These are phyloP conservation scores for Russula emetica DNA, from an alignment of 768 basidiomycete genomes.

Conservation along the genomic window DNA sequence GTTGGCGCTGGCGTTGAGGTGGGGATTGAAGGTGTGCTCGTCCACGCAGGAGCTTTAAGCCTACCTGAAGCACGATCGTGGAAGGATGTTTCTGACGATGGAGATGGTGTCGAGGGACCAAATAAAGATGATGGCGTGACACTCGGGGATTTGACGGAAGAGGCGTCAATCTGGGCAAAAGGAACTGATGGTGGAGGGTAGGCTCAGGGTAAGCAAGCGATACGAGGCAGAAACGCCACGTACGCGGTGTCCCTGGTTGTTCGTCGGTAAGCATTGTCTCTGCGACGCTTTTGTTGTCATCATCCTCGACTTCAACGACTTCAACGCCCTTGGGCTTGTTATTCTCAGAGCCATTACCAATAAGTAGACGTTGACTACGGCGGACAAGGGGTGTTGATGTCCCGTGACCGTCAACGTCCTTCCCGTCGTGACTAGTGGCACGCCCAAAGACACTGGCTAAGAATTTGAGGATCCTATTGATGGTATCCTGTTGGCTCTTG, in stretches of 20 bases:
- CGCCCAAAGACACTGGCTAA: conserved; percentile 87
- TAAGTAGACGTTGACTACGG: conserved; percentile 60
- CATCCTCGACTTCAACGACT: conserved; percentile 40
- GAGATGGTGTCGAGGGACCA: background rate
- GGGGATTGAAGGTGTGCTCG: background rate
- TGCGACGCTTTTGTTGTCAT: conserved; percentile 36
- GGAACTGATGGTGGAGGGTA: conserved; percentile 3
- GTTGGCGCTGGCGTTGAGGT: conserved; percentile 3
- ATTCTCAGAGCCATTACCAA: conserved; percentile 47
- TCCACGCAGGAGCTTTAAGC: conserved; percentile 9
- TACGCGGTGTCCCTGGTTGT: background rate
- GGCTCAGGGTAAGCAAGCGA: background rate
- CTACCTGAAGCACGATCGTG: conserved; percentile 8
- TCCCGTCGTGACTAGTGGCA: conserved; percentile 37
- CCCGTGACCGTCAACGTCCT: conserved; percentile 34
- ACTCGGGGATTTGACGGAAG: conserved; percentile 20
- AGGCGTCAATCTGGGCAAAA: conserved; percentile 24
- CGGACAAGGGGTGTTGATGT: conserved; percentile 42
- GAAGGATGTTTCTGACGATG: conserved; percentile 4
- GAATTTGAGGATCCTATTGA: conserved; percentile 93
- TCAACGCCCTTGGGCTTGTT: conserved; percentile 38
- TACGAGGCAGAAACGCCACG: conserved; percentile 7
- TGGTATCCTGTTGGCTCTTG: conserved; percentile 93
- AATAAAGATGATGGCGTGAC: conserved; percentile 12
- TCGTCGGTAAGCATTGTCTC: conserved; percentile 18